These are phyloP conservation scores for Salix purpurea DNA, from an alignment of 345 rosid genomes.

Conservation along the genomic window DNA sequence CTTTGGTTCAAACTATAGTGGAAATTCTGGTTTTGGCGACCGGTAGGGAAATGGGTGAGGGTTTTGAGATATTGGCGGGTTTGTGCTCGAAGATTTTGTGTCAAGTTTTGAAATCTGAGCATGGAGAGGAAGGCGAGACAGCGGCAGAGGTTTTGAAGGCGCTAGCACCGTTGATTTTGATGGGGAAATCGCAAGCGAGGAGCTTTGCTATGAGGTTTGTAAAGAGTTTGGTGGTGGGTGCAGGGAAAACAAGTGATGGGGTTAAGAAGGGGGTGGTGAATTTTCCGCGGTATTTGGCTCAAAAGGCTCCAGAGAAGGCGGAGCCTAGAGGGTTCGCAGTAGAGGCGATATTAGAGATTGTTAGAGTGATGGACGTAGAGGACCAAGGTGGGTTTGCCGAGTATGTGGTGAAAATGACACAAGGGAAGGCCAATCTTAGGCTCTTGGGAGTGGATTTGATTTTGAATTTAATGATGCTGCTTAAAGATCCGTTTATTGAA, in stretches of 20 bases:
- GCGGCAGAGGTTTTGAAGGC: slow-evolving; percentile 72
- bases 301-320: slow-evolving; percentile 86
- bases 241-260: slow-evolving; percentile 36
- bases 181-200: slow-evolving; percentile 59
- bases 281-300: slow-evolving; percentile 62
- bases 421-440: slow-evolving; percentile 67
- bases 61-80: slow-evolving; percentile 38
- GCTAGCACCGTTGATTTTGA: slow-evolving; percentile 53
- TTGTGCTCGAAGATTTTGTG: slow-evolving; percentile 52
- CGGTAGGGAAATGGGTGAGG: slow-evolving; percentile 18
- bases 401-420: slow-evolving; percentile 62
- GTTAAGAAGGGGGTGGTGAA: slow-evolving; percentile 52
- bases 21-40: slow-evolving; percentile 52
- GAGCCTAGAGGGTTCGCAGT: slow-evolving; percentile 77
- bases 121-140: slow-evolving; percentile 55
- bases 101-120: slow-evolving; percentile 51
- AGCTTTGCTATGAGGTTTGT: slow-evolving; percentile 63
- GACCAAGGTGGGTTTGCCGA: slow-evolving; percentile 51
- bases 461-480: slow-evolving; percentile 41
- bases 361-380: slow-evolving; percentile 47
- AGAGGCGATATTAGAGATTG: slow-evolving; percentile 73
- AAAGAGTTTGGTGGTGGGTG: slow-evolving; percentile 32
- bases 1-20: slow-evolving; percentile 58
- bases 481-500: slow-evolving; percentile 45
- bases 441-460: slow-evolving; percentile 81